Conservation (phyloP, 2,329 filamentous ascomycete genomes). For the Albophoma yamanashiensis region DNA sequence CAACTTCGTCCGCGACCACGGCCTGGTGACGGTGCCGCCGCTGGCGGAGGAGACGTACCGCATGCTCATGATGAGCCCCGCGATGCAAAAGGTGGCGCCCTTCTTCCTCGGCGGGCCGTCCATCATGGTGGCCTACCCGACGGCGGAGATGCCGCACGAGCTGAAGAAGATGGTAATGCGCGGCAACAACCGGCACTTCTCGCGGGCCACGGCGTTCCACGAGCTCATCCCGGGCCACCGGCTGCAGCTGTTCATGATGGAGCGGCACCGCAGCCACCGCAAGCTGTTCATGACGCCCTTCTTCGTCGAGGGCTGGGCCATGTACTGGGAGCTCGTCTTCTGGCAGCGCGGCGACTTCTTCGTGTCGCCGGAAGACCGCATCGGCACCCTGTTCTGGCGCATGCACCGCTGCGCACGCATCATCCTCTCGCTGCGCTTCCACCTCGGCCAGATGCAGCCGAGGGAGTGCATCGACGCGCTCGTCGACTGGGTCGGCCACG, state of each 20-base stretch:
- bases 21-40: slow-evolving; percentile 43
- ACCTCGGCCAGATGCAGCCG: slow-evolving; percentile 41
- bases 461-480: slow-evolving; percentile 46
- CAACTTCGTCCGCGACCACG: slow-evolving; percentile 38
- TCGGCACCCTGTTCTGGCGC: slow-evolving; percentile 51
- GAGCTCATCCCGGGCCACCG: slow-evolving; percentile 51
- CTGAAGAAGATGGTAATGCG: slow-evolving; percentile 50
- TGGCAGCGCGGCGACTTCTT: slow-evolving; percentile 44
- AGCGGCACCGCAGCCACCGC: slow-evolving; percentile 37
- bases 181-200: slow-evolving; percentile 47
- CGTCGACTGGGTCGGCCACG: slow-evolving; percentile 45
- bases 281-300: slow-evolving; percentile 45
- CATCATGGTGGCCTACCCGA: slow-evolving; percentile 48
- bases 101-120: slow-evolving; percentile 47
- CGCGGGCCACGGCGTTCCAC: slow-evolving; percentile 49
- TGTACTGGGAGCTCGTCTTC: slow-evolving; percentile 51
- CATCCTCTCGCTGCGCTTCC: slow-evolving; percentile 46
- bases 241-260: slow-evolving; percentile 38
- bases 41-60: slow-evolving; percentile 42
- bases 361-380: slow-evolving; percentile 35
- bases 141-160: slow-evolving; percentile 37
- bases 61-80: slow-evolving; percentile 46
- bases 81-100: slow-evolving; percentile 41
- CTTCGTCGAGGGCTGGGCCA: slow-evolving; percentile 49
- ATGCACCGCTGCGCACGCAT: slow-evolving; percentile 53